phyloP scores from a whole-genome alignment of 768 basidiomycete genomes.

The Guyanaporus albipodus region DNA sequence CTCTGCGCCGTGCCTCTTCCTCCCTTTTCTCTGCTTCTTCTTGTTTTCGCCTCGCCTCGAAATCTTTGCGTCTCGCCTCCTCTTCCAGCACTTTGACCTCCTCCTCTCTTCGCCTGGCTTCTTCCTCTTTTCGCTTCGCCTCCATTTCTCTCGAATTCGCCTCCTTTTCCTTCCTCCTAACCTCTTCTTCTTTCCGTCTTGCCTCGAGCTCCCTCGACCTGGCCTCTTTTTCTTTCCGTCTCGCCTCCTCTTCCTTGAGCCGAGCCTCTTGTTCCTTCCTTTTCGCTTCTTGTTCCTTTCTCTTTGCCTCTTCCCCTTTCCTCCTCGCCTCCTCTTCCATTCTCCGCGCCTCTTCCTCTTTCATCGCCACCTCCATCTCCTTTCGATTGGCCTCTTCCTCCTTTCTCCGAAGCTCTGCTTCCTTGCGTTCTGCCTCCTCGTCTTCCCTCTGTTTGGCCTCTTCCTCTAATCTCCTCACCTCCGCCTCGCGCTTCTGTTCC shows the following conservation, averaged over 20 bases:
- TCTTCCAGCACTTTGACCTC: constrained; percentile 26
- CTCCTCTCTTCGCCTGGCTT: constrained; percentile 20
- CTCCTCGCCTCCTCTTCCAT: constrained; percentile 29
- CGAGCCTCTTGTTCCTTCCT: constrained; percentile 19
- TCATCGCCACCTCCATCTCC: constrained; percentile 23
- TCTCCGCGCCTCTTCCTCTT: constrained; percentile 22
- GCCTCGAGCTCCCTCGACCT: constrained; percentile 17
- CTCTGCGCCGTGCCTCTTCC: constrained; percentile 25
- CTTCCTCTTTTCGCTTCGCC: constrained; percentile 29
- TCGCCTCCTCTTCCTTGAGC: constrained; percentile 24
- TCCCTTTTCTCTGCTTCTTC: constrained; percentile 29
- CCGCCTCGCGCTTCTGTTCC: constrained; percentile 31
- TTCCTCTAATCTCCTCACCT: constrained; percentile 21
- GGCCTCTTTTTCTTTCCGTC: constrained; percentile 28
- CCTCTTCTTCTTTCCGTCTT: constrained; percentile 20
- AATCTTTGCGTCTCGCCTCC: constrained; percentile 27
- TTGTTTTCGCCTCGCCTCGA: constrained; percentile 30
- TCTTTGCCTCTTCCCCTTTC: constrained; percentile 31
- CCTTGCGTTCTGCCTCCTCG: constrained; percentile 23
- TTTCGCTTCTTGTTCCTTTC: constrained; percentile 22
- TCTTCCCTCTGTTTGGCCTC: constrained; percentile 25
- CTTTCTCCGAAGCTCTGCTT: constrained; percentile 29
- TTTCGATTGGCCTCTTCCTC: constrained; percentile 32
- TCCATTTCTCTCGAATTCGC: constrained; percentile 28
- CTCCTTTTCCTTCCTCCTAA: constrained; percentile 24